Base-by-base conservation (phyloP, 352 stramenopile genomes). In the Globisporangium spiculum region DNA sequence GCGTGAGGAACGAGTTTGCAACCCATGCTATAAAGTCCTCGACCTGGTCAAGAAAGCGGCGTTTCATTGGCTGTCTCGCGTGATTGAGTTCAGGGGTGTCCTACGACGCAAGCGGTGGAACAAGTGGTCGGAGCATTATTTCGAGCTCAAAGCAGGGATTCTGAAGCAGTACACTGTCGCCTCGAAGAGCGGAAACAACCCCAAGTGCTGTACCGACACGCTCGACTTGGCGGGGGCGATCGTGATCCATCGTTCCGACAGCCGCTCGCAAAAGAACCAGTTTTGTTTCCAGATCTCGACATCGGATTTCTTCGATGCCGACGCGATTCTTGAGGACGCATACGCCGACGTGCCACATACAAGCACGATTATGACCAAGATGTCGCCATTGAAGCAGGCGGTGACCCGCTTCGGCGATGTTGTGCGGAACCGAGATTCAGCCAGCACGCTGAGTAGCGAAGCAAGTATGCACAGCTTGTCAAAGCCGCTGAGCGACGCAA, bases 41-140 rank as follows among this genome's bases (percentile, higher is more conserved):
- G 75, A 84, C 60, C 56, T 83, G 3, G 88, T 96, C 18, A 87
- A 87, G 68, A 77, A 83, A 60, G 75, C 79, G 46, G 86, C 84
- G 8, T 78, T 86, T 54, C 78, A 80, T 36, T 96, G 88, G 88
- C 63, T 94, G n/a, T 80, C 76, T 12, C 71, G 75, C 9, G 71
- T 93, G 18, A 78, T 96, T 6, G 81, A 93, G 58, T 93, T 90
- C 62, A 79, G 81, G 10, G 86, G 82, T 9, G 74, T 92, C 1
- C 68, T 95, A 8, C 85, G 87, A 10, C 87, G 87, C 67, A 86
- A 89, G 66, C 77, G 84, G 0, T 79, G 74, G 56, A 83, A 90
- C 74, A 93, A 93, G 77, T 96, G 88, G 86, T 84, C 60, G 12
- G 88, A 96, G 60, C 81, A 92, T 66, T 94, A 91, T 59, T 96